Base-by-base conservation (phyloP, 352 stramenopile genomes). In the Pythium phragmiticola region DNA sequence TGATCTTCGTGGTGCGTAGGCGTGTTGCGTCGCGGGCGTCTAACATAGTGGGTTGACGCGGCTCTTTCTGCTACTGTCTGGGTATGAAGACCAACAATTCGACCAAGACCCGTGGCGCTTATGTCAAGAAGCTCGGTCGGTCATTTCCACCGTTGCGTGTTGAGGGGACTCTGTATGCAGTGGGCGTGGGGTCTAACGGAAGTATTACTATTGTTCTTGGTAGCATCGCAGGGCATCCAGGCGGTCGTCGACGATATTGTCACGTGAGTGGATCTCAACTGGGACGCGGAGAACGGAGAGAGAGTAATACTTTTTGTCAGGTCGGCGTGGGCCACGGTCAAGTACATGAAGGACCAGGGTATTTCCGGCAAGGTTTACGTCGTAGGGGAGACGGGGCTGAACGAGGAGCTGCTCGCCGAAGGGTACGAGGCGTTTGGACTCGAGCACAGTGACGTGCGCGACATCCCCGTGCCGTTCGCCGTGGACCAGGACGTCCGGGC, bases 101-200 rank as follows among this genome's bases (percentile, higher is more conserved):
- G 45, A 92, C 83, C 61, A 94, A 88, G 69, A 89, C 74, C 59
- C 74, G 85, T 62, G 82, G 88, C 34, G 80, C 80, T 14, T 92
- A 92, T 72, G 82, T 94, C 51, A 87, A 90, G 72, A 92, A 92
- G 64, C 77, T 94, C n/a, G 82, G 84, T 93, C 21, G 21, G 21
- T 21, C 21, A 21, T 21, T 21, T 21, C 21, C 21, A 21, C 21
- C 21, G 21, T 21, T 21, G 21, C 21, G 21, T 21, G 21, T 21
- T 21, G 21, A 21, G 21, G 21, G 21, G 21, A 21, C 21, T 21
- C 21, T 21, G 21, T 21, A 21, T 21, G 21, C 21, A 21, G 21
- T 21, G 21, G 21, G 21, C 21, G 21, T 21, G 21, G 21, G 21
- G 21, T 21, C 21, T 21, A 1, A 21, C 21, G 21, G 21, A 21